Evolutionary conservation across 352 stramenopile species (phyloP).

Genomic region (Phytophthora uliginosa): DNA sequence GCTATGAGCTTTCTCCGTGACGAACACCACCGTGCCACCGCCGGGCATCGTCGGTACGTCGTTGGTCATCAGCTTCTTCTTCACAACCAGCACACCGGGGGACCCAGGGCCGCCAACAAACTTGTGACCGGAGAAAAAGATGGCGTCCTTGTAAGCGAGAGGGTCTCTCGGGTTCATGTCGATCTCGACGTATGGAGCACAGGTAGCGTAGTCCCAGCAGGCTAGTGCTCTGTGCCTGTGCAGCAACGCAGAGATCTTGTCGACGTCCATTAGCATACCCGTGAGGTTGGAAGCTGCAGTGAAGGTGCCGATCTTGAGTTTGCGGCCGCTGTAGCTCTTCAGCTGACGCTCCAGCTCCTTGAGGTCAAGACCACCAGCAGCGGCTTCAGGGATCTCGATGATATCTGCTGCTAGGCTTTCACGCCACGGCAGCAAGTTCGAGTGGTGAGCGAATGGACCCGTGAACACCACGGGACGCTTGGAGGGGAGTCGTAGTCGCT

Average conservation of each 20-base stretch:
- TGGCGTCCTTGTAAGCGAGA: constrained; percentile 90
- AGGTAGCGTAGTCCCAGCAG: constrained; percentile 98
- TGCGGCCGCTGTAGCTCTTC: constrained; percentile 52
- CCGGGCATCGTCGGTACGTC: constrained; percentile 65
- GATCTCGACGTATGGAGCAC: constrained; percentile 93
- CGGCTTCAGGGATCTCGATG: constrained; percentile 74
- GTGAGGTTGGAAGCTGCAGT: constrained; percentile 97
- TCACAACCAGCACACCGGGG: constrained; percentile 96
- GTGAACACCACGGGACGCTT: constrained; percentile 91
- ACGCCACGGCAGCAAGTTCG: constrained; percentile 97
- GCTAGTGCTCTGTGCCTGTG: constrained; percentile 94
- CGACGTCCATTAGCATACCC: constrained; percentile 91
- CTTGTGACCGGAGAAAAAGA: constrained; percentile 98
- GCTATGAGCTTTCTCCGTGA: constrained; percentile 67
- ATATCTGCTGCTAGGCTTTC: constrained; percentile 89
- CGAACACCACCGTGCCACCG: constrained; percentile 65
- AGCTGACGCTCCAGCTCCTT: constrained; percentile 64
- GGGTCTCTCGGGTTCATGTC: constrained; percentile 95
- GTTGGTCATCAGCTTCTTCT: constrained; percentile 88
- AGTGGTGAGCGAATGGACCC: constrained; percentile 97
- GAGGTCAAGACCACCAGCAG: constrained; percentile 58
- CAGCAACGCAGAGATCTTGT: constrained; percentile 89
- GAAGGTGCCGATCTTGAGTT: constrained; percentile 92
- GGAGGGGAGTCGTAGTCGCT: constrained; percentile 21
- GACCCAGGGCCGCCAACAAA: constrained; percentile 95